These are phyloP conservation scores for Yamadazyma kitorensis DNA, from an alignment of 805 yeast genomes.

Conservation along the genomic window DNA sequence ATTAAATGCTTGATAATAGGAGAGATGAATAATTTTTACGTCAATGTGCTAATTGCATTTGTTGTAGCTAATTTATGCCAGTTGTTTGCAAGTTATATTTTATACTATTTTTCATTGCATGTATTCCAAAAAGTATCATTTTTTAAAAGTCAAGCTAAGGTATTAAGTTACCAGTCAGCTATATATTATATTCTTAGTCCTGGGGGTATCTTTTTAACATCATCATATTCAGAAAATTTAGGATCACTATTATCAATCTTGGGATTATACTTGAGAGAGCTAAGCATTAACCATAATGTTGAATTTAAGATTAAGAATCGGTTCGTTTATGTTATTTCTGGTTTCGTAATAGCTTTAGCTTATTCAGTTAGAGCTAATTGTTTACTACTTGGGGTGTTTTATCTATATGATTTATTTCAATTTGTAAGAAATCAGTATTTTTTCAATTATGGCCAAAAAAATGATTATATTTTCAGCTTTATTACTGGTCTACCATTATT, in stretches of 20 bases:
- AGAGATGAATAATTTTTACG: slow-evolving; percentile 34
- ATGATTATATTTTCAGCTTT: slow-evolving; percentile 24
- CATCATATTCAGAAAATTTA: slow-evolving; percentile 74
- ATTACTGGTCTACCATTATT: slow-evolving; percentile 59
- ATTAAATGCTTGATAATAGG: slow-evolving; percentile 8
- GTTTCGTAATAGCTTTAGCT: slow-evolving; percentile 52
- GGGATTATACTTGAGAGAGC: slow-evolving; percentile 54
- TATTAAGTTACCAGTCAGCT: slow-evolving; percentile 28
- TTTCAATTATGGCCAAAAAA: slow-evolving; percentile 9
- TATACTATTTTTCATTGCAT: slow-evolving; percentile 48
- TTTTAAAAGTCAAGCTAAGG: slow-evolving; percentile 13
- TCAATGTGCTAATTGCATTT: slow-evolving; percentile 46
- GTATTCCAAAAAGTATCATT: slow-evolving; percentile 22
- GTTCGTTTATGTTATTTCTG: slow-evolving; percentile 43
- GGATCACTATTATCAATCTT: slow-evolving; percentile 59
- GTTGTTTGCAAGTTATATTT: slow-evolving; percentile 42
- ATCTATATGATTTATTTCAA: slow-evolving; percentile 51
- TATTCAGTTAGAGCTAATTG: slow-evolving; percentile 75
- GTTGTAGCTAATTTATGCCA: slow-evolving; percentile 53
- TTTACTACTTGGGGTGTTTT: slow-evolving; percentile 66
- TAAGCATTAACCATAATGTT: slow-evolving; percentile 19
- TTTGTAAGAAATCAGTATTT: slow-evolving; percentile 10
- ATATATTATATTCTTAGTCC: slow-evolving; percentile 61
- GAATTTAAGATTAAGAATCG: not conserved
- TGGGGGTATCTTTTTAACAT: slow-evolving; percentile 73